A percentile compares a stretch with the other conserved stretches of the same genome.
These are phyloP conservation scores for Uronychia binucleata DNA, from an alignment of 73 alveolate species.

Conservation along the genomic window DNA sequence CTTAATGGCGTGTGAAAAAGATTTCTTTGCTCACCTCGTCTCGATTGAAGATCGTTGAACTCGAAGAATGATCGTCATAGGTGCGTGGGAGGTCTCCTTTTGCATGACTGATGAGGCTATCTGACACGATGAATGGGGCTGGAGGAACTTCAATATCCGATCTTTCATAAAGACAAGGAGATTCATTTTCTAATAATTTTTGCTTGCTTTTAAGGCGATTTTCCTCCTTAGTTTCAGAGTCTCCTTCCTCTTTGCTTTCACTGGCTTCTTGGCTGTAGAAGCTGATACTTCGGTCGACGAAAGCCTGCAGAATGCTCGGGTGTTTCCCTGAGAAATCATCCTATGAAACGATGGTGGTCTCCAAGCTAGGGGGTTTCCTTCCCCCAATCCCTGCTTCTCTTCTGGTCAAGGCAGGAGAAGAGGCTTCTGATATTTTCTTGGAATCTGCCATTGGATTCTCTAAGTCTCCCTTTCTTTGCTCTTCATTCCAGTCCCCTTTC, in stretches of 20 bases:
- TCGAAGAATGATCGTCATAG: too few relatives aligned
- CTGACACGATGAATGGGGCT: neutral
- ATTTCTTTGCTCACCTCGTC: too few relatives aligned
- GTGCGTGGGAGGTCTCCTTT: too few relatives aligned
- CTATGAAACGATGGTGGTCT: too few relatives aligned
- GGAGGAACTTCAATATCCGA: neutral
- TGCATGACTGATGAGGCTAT: too few relatives aligned
- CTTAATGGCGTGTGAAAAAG: too few relatives aligned
- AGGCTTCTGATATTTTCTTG: too few relatives aligned
- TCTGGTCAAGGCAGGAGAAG: too few relatives aligned
- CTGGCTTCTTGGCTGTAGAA: neutral
- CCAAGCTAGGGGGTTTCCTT: neutral
- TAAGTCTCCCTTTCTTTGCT: neutral
- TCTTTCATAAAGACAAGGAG: neutral
- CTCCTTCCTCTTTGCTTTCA: neutral
- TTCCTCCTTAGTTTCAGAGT: neutral
- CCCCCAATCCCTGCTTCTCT: neutral
- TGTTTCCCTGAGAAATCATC: neutral
- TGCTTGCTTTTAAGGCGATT: neutral
- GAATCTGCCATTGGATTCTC: neutral
- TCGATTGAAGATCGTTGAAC: too few relatives aligned
- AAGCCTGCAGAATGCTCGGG: neutral
- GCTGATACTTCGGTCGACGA: neutral
- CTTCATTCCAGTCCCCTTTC: neutral
- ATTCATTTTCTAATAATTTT: neutral